phyloP scores from a whole-genome alignment of 352 stramenopile species.

The Pythium grandisporangium region DNA sequence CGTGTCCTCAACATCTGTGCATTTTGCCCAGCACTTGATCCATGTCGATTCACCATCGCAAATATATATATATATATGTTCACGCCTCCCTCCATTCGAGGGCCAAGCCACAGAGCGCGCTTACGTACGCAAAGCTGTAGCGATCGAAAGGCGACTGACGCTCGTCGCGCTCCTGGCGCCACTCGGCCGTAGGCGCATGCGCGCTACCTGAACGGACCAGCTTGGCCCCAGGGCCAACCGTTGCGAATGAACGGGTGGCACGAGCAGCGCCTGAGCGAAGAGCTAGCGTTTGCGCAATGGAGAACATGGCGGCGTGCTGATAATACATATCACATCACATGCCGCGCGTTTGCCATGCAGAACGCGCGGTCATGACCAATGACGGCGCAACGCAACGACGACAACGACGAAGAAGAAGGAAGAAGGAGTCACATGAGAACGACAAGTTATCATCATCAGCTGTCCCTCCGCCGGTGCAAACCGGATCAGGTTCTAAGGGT shows the following conservation, averaged over 20 bases:
- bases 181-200: constrained; percentile 32
- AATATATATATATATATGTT: too few relatives aligned
- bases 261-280: constrained; percentile 13
- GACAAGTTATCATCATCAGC: constrained; percentile 36
- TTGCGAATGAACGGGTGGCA: constrained; percentile 27
- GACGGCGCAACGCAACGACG: too few relatives aligned
- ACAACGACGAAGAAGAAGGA: too few relatives aligned
- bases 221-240: constrained; percentile 32
- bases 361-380: too few relatives aligned
- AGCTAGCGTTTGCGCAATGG: too few relatives aligned
- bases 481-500: constrained; percentile 64
- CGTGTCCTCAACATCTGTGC: too few relatives aligned
- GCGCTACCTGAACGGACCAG: constrained; percentile 31
- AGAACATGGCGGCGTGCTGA: too few relatives aligned
- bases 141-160: constrained; percentile 42
- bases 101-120: neutral
- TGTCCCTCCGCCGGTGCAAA: constrained; percentile 55
- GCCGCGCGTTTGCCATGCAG: too few relatives aligned
- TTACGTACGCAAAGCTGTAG: constrained; percentile 49
- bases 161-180: constrained; percentile 27
- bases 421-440: constrained; percentile 11
- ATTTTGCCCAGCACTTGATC: too few relatives aligned
- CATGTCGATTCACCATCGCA: too few relatives aligned
- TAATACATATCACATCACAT: too few relatives aligned
- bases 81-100: too few relatives aligned